Evolutionary conservation across 176 grass and related monocot species (phyloP), one percentile per base, ranked within the genome.

Genomic region (Coix lacrymajobi): DNA sequence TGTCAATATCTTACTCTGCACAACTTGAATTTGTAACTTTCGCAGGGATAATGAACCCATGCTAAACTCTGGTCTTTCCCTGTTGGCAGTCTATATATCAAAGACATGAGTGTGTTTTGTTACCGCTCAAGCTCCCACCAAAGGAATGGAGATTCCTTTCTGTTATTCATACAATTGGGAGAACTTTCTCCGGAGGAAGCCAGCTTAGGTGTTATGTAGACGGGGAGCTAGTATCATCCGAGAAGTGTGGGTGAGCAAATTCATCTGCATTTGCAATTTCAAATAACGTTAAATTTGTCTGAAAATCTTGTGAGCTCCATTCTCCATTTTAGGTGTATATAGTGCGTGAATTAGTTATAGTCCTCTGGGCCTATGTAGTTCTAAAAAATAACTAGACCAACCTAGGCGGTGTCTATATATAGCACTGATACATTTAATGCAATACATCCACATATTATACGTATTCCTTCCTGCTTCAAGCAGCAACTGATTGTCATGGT

Each of bases 121-220:
- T 90, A 71, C 92, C 92, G 72, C 66, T 94, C 69, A 92, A 81
- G 66, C 87, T 97, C 43, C 73, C 89, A 62, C 81, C 85, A 52
- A 97, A 94, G 84, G 77, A 92, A 84, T 97, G 94, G 94, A 88
- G 72, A 90, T 94, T 97, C 66, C 87, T 97, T 61, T 92, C 89
- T 75, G 70, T 97, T 83, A 97, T 89, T 82, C 94, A 97, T 82
- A 92, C 91, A 66, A 69, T 94, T 73, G 94, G 94, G 66, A 97
- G 94, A 69, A 89, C 94, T 78, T 97, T 97, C 83, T 97, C 94
- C 66, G 87, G 89, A 71, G 94, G 94, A 67, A 97, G 94, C 60
- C 89, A 90, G 31, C 76, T 97, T 73, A 89, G 89, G 74, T 92
- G 89, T 79, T 94, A 94, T 85, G 66, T 97, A 31, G 91, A 97